Base-by-base conservation (phyloP, 805 yeast species). In the Monosporozyma solicola region DNA sequence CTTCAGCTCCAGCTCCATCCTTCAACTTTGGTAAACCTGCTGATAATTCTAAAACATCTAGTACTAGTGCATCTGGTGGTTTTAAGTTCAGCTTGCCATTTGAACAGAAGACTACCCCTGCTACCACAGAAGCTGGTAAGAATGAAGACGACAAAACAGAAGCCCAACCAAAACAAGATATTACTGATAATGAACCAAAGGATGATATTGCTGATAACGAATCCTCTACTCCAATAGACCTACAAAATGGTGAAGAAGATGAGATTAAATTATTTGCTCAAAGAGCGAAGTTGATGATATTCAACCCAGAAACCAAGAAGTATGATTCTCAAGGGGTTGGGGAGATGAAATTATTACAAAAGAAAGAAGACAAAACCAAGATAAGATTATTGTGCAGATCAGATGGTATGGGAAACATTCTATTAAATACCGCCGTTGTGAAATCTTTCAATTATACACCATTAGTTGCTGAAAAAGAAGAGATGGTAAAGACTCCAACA, bases 211-310 rank as follows among this genome's bases (percentile, higher is more conserved):
- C 77, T 2, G 49, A 33, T n/a, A 13, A 80, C 48, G 75, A 83
- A 52, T 74, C 82, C 11, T 80, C 78, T 5, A 78, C 73, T 16
- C 74, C 61, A 11, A 54, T 65, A 25, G 59, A 57, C 20, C 39
- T 77, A 59, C 79, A 77, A 11, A 86, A 92, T 8, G 97, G 97
- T 20, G 97, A 92, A 70, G 97, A 90, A 69, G 77, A 80, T 51
- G 97, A 92, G 70, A 80, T 75, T 1, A 65, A 76, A 0, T 61
- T 80, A 27, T 86, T 78, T 59, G 78, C 83, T 46, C 83, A 86
- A 61, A 78, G 86, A 61, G 78, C 92, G 3, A 89, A 89, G 63
- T 72, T 89, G 47, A 81, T 82, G 79, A 73, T 82, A 53, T 80
- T 79, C 49, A 78, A 80, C 48, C 66, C 79, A 2, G 75, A 73